Evolutionary conservation across 306 rosid species (phyloP), one percentile per base, ranked within the genome.

Genomic region (Glycine latifolia): DNA sequence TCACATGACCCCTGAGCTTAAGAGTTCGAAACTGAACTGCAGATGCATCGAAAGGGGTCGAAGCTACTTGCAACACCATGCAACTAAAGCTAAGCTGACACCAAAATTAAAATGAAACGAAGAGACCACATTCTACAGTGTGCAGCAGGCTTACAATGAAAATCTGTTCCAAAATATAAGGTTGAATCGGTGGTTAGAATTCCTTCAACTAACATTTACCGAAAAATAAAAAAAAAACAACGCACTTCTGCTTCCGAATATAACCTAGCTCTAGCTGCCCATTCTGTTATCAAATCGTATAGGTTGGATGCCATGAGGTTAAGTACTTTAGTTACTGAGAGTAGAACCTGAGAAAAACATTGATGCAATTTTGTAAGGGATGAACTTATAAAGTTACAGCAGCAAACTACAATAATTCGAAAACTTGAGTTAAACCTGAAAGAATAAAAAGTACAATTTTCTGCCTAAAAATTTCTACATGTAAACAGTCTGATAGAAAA

Each of bases 391-490:
- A 70, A 13, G 37, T 67, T 48, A 84, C 67, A 75, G 8, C 44
- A 26, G 31, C 31, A 26, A 13, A 84, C 78, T 60, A 84, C 78
- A 67, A 37, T n/a, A 74, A 80, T 2, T 12, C 10, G 31, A 61
- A 49, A 75, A 75, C 73, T 50, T 20, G 7, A 50, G 73, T 63
- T 76, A 49, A 50, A 59, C 68, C 63, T 20, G 31, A 74, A 79
- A 75, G 74, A 80, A 69, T 52, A 53, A 80, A 80, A 75, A 75
- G 84, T 62, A 69, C 75, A 85, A 2, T 35, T 9, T 14, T 2
- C 50, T 79, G 56, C 87, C 85, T 85, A 85, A 52, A 68, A 78
- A 74, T 61, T 26, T 75, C 85, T 84, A 79, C 76, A 80, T 67
- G 75, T 75, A 76, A 47, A 80, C 75, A 68, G 81, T 71, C 84